A percentile compares a stretch with the other conserved stretches of the same genome.
These are phyloP conservation scores for Teratosphaeria pseudoeucalypti DNA, from an alignment of 2,329 filamentous ascomycete species.

Conservation along the genomic window DNA sequence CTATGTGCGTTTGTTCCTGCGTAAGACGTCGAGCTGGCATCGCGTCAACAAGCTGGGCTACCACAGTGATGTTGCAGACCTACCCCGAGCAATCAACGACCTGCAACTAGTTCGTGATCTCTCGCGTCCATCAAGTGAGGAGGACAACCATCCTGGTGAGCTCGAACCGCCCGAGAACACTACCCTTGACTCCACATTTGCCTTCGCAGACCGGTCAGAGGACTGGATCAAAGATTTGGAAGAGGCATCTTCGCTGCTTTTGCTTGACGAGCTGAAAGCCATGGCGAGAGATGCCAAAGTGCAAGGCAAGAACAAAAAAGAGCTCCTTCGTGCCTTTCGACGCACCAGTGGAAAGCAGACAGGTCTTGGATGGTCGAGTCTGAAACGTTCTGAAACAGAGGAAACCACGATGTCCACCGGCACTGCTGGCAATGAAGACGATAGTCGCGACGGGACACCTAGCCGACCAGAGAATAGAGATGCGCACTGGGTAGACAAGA, in stretches of 20 bases:
- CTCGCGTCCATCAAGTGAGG: conserved; percentile 34
- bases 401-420: conserved; percentile 42
- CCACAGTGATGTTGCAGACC: conserved; percentile 69
- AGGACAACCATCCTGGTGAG: conserved; percentile 37
- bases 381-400: conserved; percentile 54
- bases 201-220: conserved; percentile 71
- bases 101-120: conserved; percentile 52
- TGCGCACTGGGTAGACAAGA: conserved; percentile 65
- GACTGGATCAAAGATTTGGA: conserved; percentile 65
- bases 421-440: conserved; percentile 18
- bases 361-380: conserved; percentile 57
- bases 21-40: conserved; percentile 89
- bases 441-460: conserved; percentile 29
- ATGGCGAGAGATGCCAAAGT: conserved; percentile 81
- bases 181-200: conserved; percentile 49
- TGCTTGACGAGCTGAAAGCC: conserved; percentile 76
- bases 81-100: conserved; percentile 52
- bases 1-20: conserved; percentile 86
- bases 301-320: conserved; percentile 77
- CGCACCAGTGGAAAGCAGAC: conserved; percentile 63
- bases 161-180: conserved; percentile 37
- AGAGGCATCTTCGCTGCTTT: conserved; percentile 70
- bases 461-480: conserved; percentile 51
- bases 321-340: conserved; percentile 65
- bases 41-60: conserved; percentile 68